Conservation (phyloP, 2,329 filamentous ascomycete genomes). For the Xylariaceae sp. region DNA sequence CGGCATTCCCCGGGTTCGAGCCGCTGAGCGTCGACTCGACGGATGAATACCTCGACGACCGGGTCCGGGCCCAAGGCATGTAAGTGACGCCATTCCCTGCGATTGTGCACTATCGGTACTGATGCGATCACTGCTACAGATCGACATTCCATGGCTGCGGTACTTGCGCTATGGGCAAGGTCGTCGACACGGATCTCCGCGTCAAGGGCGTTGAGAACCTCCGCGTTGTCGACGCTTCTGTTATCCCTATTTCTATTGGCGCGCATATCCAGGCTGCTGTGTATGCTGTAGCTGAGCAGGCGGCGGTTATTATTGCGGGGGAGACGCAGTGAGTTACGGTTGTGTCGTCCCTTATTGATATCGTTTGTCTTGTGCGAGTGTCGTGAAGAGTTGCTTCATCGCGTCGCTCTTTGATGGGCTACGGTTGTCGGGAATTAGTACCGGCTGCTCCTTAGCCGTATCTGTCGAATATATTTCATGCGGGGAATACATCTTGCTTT, state of each 20-base stretch:
- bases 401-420: too few species aligned
- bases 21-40: conserved; percentile 12
- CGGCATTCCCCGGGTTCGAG: conserved; percentile 11
- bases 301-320: conserved; percentile 46
- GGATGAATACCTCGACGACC: conserved; percentile 23
- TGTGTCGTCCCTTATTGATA: too few species aligned
- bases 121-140: background rate
- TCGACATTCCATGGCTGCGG: conserved; percentile 9
- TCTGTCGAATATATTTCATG: too few species aligned
- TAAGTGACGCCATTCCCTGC: too few species aligned
- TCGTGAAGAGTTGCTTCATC: too few species aligned
- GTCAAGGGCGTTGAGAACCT: conserved; percentile 39
- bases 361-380: too few species aligned
- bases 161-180: conserved; percentile 30
- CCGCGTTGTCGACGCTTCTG: conserved; percentile 39
- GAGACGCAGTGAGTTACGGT: background rate
- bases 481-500: too few species aligned
- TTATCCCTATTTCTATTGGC: conserved; percentile 38
- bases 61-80: conserved; percentile 15
- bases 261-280: conserved; percentile 48
- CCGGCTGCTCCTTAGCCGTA: too few species aligned
- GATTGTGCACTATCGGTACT: too few species aligned
- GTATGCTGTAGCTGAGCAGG: conserved; percentile 57
- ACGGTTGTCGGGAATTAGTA: too few species aligned
- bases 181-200: conserved; percentile 35